Evolutionary conservation across 1,284 basidiomycete species (phyloP), one percentile per base, ranked within the genome.

Genomic region (Cutaneotrichosporon sp.): DNA sequence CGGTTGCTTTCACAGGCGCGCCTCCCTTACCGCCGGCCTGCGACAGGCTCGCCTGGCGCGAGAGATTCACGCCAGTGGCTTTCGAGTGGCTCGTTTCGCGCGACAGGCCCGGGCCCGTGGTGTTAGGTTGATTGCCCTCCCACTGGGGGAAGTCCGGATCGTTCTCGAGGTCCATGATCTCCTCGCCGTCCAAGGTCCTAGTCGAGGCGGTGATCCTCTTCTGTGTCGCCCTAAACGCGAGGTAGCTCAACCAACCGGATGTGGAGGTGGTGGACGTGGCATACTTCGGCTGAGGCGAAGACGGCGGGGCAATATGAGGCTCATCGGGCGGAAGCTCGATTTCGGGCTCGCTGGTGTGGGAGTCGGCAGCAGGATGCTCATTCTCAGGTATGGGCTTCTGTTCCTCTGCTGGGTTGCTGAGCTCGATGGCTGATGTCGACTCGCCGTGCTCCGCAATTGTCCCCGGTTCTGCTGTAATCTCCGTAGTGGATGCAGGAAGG

Each of bases 151-250:
- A 79, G 51, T 78, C 68, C 16, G 78, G 76, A 66, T 79, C 78
- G 14, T 62, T 56, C 16, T 73, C 75, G 26, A 79, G 69, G 62
- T 79, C 78, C 78, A 79, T 79, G 21, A 77, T 72, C 46, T 77
- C 76, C 50, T 74, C 73, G 6, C 60, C 61, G 6, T 66, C 66
- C 11, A 64, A 64, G 13, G 56, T 56, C 2, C 65, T 63, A 1
- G 62, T 64, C 6, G 72, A 73, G 4, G 68, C 65, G 0, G 66
- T 64, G 22, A 78, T 66, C 62, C 68, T 73, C 71, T 76, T 78
- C 65, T 78, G 75, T 46, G 69, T 71, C 0, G 76, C 73, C 5
- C 74, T 61, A 51, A 76, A 72, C 0, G 76, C 75, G 6, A 79
- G 73, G 57, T 78, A 79, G 62, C 70, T 76, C 10, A 79, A 70